A percentile compares a stretch with the other conserved stretches of the same genome.
phyloP scores from a whole-genome alignment of 1,139 yeast genomes.

The Saccharomyces uvarum region DNA sequence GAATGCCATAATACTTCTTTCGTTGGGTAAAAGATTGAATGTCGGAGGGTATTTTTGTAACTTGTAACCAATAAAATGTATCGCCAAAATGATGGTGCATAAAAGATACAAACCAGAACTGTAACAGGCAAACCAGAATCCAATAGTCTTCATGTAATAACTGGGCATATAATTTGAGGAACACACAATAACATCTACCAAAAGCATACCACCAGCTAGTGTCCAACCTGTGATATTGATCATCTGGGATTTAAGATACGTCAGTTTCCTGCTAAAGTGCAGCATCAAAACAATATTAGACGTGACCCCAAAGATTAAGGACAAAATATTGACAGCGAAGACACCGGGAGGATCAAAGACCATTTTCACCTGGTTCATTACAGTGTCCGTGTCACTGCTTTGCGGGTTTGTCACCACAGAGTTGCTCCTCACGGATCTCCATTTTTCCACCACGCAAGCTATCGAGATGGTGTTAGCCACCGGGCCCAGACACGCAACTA shows the following conservation, averaged over 20 bases:
- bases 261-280: constrained; percentile 54
- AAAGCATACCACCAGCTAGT: constrained; percentile 45
- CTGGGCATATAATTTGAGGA: constrained; percentile 19
- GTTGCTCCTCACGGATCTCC: constrained; percentile 39
- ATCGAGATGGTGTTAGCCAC: constrained; percentile 65
- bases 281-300: constrained; percentile 61
- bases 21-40: constrained; percentile 58
- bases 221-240: constrained; percentile 60
- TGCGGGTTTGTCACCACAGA: constrained; percentile 18
- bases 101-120: constrained; percentile 53
- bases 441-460: constrained; percentile 62
- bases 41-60: constrained; percentile 56
- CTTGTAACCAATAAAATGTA: constrained; percentile 57
- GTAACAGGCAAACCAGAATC: constrained; percentile 69
- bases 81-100: constrained; percentile 45
- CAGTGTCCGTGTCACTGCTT: constrained; percentile 13
- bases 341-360: constrained; percentile 39
- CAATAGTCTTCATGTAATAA: constrained; percentile 41
- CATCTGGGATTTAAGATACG: constrained; percentile 51
- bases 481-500: constrained; percentile 74
- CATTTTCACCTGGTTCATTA: neutral
- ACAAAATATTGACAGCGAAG: constrained; percentile 49
- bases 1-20: constrained; percentile 64
- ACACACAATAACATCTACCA: constrained; percentile 40
- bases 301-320: constrained; percentile 53